phyloP scores from a whole-genome alignment of 495 filamentous ascomycete genomes.

The Apiosordaria backusii region DNA sequence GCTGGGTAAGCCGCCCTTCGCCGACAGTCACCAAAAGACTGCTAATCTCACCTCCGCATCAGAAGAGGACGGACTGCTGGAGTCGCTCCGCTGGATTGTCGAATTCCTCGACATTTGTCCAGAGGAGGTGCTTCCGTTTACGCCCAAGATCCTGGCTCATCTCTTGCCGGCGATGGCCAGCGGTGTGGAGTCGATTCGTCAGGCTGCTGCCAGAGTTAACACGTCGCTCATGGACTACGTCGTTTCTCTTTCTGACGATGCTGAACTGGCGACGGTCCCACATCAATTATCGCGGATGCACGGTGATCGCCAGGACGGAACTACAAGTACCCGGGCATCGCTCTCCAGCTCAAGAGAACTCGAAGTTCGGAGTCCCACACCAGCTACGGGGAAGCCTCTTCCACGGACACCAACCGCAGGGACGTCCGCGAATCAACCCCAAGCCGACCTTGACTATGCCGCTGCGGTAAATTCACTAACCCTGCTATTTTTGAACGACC shows the following conservation, averaged over 20 bases:
- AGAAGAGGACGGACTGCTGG: conserved; percentile 87
- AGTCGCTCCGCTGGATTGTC: conserved; percentile 92
- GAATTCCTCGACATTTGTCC: conserved; percentile 96
- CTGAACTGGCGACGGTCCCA: conserved; percentile 38
- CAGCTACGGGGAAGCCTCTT: conserved; percentile 41
- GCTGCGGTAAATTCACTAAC: conserved; percentile 94
- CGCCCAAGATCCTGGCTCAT: conserved; percentile 84
- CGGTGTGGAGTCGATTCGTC: conserved; percentile 79
- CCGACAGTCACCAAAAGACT: conserved; percentile 10
- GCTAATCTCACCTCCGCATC: conserved; percentile 27
- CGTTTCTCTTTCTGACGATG: conserved; percentile 80
- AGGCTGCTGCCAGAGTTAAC: conserved; percentile 85
- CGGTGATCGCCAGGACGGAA: conserved; percentile 54
- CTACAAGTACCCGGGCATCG: conserved; percentile 48
- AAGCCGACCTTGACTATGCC: conserved; percentile 87
- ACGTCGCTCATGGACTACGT: conserved; percentile 87
- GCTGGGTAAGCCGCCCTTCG: conserved; percentile 52
- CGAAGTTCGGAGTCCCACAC: conserved; percentile 54
- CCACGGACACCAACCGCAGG: conserved; percentile 47
- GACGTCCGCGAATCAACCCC: conserved; percentile 43
- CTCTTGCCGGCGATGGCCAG: conserved; percentile 94
- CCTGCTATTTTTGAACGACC: conserved; percentile 90
- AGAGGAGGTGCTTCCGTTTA: conserved; percentile 94
- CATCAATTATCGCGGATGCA: conserved; percentile 39
- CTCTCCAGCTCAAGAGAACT: conserved; percentile 52